phyloP scores from a whole-genome alignment of 2,329 filamentous ascomycete species.

The Colletotrichum liaoningense region DNA sequence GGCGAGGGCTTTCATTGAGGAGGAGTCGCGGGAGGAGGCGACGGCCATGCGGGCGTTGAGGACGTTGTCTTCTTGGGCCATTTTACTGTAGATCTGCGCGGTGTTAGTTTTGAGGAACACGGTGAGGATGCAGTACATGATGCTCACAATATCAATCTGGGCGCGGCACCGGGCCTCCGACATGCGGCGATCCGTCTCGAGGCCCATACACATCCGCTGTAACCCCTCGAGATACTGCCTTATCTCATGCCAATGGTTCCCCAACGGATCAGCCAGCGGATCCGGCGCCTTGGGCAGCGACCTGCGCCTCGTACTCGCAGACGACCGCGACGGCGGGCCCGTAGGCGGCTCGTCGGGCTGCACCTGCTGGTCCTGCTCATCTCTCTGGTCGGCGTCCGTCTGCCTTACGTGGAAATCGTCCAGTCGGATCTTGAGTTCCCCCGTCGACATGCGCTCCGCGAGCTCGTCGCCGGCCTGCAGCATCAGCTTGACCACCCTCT shows the following conservation, averaged over 20 bases:
- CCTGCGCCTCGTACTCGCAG: conserved; percentile 20
- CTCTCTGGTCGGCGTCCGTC: background rate
- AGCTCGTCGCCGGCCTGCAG: conserved; percentile 57
- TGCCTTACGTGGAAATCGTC: conserved; percentile 16
- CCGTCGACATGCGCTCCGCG: conserved; percentile 43
- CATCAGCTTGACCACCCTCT: conserved; percentile 56
- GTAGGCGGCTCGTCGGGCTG: conserved; percentile 33
- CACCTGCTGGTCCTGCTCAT: conserved; percentile 25
- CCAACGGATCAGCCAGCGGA: conserved; percentile 37
- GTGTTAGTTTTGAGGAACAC: background rate
- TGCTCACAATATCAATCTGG: conserved; percentile 57
- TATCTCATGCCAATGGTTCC: conserved; percentile 59
- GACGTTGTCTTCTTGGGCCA: conserved; percentile 61
- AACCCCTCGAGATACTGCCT: conserved; percentile 58
- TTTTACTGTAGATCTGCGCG: conserved; percentile 57
- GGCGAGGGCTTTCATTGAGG: conserved; percentile 60
- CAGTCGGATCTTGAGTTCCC: conserved; percentile 33
- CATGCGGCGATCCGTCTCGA: conserved; percentile 59
- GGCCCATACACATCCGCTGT: conserved; percentile 54
- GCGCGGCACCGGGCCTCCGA: conserved; percentile 58
- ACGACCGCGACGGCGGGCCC: conserved; percentile 20
- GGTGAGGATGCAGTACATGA: fast-evolving
- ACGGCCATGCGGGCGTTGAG: conserved; percentile 56
- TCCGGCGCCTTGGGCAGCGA: conserved; percentile 22
- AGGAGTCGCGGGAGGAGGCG: conserved; percentile 54